Conservation (phyloP, 768 basidiomycete genomes). For the Stropharia rugosoannulata region DNA sequence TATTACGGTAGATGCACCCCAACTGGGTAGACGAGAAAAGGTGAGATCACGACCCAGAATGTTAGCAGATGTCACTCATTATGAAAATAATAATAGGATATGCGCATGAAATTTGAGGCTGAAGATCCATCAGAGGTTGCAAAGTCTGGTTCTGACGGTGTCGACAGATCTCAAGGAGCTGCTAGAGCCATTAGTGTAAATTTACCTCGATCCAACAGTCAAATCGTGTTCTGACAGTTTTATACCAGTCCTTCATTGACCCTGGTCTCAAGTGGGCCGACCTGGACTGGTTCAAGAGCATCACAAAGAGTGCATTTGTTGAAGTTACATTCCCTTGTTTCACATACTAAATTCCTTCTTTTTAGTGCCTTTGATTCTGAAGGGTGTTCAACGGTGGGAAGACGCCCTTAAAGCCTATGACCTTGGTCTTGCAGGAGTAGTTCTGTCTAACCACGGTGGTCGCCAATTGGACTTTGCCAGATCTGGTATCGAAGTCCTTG, state of each 20-base stretch:
- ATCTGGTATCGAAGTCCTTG: constrained; percentile 88
- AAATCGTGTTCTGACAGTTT: background rate
- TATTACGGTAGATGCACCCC: constrained; percentile 97
- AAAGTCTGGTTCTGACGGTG: constrained; percentile 49
- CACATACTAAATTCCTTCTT: constrained; percentile 20
- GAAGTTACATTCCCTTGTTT: constrained; percentile 30
- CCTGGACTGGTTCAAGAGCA: constrained; percentile 76
- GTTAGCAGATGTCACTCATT: background rate
- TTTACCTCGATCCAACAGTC: background rate
- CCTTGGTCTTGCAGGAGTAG: constrained; percentile 67
- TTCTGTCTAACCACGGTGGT: constrained; percentile 87
- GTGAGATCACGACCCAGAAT: constrained; percentile 26
- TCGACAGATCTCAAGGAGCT: constrained; percentile 88
- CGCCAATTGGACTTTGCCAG: constrained; percentile 79
- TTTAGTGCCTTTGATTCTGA: constrained; percentile 85
- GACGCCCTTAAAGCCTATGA: constrained; percentile 88
- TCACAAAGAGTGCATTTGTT: constrained; percentile 55
- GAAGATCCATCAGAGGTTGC: constrained; percentile 62
- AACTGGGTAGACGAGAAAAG: constrained; percentile 93
- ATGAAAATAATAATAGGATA: constrained; percentile 64
- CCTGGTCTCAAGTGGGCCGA: constrained; percentile 87
- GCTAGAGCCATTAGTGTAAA: constrained; percentile 81
- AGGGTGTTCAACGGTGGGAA: constrained; percentile 90
- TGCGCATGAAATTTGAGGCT: constrained; percentile 94
- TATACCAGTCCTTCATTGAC: constrained; percentile 85